Evolutionary conservation across 495 filamentous ascomycete genomes (phyloP).

Genomic region (Penicillium verhagenii): DNA sequence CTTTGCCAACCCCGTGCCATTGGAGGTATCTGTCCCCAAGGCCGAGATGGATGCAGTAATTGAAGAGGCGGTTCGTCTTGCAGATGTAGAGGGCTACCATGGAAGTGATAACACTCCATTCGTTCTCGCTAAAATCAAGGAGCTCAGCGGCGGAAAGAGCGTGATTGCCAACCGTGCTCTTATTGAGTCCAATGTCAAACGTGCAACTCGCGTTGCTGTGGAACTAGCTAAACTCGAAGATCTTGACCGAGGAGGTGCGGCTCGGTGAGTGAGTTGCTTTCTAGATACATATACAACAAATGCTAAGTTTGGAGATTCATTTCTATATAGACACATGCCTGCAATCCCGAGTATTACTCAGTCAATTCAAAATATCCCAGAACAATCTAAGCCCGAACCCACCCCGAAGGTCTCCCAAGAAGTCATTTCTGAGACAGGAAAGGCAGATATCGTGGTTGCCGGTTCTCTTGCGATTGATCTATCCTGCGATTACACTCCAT

Average conservation of each 20-base stretch:
- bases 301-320: slow-evolving; percentile 38
- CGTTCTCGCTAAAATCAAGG: slow-evolving; percentile 75
- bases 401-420: neutral
- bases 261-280: slow-evolving; percentile 47
- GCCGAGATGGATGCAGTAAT: slow-evolving; percentile 73
- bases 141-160: slow-evolving; percentile 71
- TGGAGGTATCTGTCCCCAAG: slow-evolving; percentile 65
- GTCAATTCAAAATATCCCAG: slow-evolving; percentile 27
- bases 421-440: slow-evolving; percentile 13
- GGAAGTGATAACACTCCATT: slow-evolving; percentile 89
- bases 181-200: slow-evolving; percentile 74
- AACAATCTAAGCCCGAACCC: slow-evolving; percentile 8
- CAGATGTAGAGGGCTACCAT: slow-evolving; percentile 62
- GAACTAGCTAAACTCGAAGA: slow-evolving; percentile 66
- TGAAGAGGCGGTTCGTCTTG: slow-evolving; percentile 67
- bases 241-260: slow-evolving; percentile 24
- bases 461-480: slow-evolving; percentile 88
- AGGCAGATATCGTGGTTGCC: slow-evolving; percentile 74
- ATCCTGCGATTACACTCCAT: slow-evolving; percentile 71
- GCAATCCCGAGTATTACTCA: slow-evolving; percentile 27
- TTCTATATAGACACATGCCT: slow-evolving; percentile 43
- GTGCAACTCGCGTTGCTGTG: slow-evolving; percentile 76
- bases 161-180: slow-evolving; percentile 74
- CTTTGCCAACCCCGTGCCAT: slow-evolving; percentile 86
- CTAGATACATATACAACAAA: slow-evolving; percentile 19